Percentiles rank a stretch among this genome's conserved stretches.
These are phyloP conservation scores for Neopestalotiopsis sp. DNA, from an alignment of 2,329 filamentous ascomycete genomes.

Conservation along the genomic window DNA sequence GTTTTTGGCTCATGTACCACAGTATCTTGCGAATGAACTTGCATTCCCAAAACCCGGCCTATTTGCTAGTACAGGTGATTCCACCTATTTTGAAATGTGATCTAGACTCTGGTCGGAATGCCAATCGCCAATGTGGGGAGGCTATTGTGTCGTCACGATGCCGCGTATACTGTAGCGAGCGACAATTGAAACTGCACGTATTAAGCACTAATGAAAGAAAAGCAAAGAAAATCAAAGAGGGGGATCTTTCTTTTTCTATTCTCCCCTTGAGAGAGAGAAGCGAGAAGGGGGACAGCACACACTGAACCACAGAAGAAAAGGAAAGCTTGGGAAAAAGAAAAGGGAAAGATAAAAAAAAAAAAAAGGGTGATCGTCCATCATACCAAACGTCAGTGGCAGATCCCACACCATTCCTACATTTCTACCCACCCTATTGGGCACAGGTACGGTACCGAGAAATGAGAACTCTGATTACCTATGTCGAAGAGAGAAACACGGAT, in stretches of 20 bases:
- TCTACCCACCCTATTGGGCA: background rate
- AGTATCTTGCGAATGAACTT: background rate
- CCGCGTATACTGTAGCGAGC: background rate
- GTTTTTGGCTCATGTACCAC: too few relatives aligned
- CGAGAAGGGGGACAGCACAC: background rate
- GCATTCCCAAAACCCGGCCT: background rate
- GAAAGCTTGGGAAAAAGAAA: background rate
- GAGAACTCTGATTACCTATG: too few relatives aligned
- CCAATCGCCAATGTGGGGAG: background rate
- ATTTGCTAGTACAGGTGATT: background rate
- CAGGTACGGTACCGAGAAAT: background rate
- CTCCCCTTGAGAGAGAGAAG: background rate
- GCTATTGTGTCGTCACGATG: background rate
- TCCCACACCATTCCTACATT: background rate
- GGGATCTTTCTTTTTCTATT: background rate
- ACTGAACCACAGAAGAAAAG: background rate
- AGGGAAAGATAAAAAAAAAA: background rate
- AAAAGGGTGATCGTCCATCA: background rate
- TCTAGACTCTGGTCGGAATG: slow-evolving; percentile 2
- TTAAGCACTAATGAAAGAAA: background rate
- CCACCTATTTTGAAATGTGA: background rate
- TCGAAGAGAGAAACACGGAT: background rate
- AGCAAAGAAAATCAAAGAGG: background rate
- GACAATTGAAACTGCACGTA: background rate
- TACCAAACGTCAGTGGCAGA: background rate